Base-by-base conservation (phyloP, 441 rosid species). In the Eruca vesicaria region DNA sequence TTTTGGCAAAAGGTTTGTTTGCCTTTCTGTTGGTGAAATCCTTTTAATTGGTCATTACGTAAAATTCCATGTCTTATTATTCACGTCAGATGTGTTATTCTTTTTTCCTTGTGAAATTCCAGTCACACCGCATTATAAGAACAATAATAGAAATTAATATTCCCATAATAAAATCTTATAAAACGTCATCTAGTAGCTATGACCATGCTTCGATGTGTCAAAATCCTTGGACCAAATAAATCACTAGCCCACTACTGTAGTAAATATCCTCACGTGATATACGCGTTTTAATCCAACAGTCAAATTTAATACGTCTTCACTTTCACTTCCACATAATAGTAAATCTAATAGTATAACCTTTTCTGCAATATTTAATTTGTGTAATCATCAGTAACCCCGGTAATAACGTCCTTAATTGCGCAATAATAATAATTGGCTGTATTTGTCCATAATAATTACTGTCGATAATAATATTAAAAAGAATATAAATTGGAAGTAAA, bases 61-160 rank as follows among this genome's bases (percentile, higher is more conserved):
- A 23, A 69, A 76, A 55, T 14, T 9, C 9, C 14, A 20, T 69
- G 61, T 76, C 70, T 75, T 62, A 62, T 69, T 41, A 41, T 41
- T 41, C 48, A 41, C 48, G 16, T 41, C 6, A 41, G 15, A 41
- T 41, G 48, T 16, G 16, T 0, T n/a, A n/a, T 68, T 48, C 11
- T 18, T 15, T 9, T 9, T 26, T n/a, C 21, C 60, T 21, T 26
- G 14, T 31, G 14, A 11, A 16, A 64, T 58, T 23, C 31, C 31
- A 78, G 56, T 71, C 68, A 77, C 68, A 77, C 68, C 77, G 58
- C 77, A 78, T 23, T 76, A 66, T 33, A 71, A 57, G 36, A 20
- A 63, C 14, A 14, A 31, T 35, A 43, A 23, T 9, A 15, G 9
- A 29, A 29, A 43, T 48, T 50, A 10, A 9, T 45, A 59, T 48